A percentile compares a stretch with the other conserved stretches of the same genome.
phyloP scores from a whole-genome alignment of 2,329 filamentous ascomycete species.

The Fusarium beomiforme region DNA sequence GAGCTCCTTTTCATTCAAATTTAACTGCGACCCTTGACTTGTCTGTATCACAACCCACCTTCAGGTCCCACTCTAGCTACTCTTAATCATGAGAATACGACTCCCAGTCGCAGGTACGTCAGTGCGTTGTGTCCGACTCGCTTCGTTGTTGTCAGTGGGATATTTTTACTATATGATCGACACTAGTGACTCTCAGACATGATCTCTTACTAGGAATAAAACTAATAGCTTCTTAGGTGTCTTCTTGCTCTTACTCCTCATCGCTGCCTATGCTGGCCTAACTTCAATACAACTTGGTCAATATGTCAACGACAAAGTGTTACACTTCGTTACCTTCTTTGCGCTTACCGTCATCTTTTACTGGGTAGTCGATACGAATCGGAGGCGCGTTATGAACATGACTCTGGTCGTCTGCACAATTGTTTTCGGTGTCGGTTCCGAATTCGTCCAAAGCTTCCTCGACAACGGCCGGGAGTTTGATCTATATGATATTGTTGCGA shows the following conservation, averaged over 20 bases:
- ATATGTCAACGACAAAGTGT: conserved; percentile 85
- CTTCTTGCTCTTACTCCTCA: conserved; percentile 76
- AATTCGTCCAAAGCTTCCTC: conserved; percentile 79
- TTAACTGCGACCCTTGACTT: not conserved
- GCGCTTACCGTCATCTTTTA: conserved; percentile 88
- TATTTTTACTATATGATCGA: not conserved
- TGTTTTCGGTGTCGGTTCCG: conserved; percentile 75
- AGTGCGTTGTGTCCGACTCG: conserved; percentile 9
- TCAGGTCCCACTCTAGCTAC: conserved; percentile 5
- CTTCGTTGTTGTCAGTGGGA: not conserved
- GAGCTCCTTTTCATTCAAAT: not conserved
- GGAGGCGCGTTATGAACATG: conserved; percentile 84
- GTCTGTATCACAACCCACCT: not conserved
- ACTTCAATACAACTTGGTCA: conserved; percentile 66
- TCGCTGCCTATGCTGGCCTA: conserved; percentile 83
- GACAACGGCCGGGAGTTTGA: conserved; percentile 80
- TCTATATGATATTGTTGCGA: conserved; percentile 86
- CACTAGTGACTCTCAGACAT: not conserved
- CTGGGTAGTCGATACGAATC: conserved; percentile 93
- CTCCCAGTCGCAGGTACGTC: conserved; percentile 85
- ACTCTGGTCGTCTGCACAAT: conserved; percentile 84
- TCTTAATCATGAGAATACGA: conserved; percentile 77
- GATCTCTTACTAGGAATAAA: not conserved
- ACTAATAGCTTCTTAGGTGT: conserved; percentile 60
- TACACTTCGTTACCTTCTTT: conserved; percentile 92